Evolutionary conservation across 176 grass and related monocot genomes (phyloP).

Genomic region (Hordeum marinum): DNA sequence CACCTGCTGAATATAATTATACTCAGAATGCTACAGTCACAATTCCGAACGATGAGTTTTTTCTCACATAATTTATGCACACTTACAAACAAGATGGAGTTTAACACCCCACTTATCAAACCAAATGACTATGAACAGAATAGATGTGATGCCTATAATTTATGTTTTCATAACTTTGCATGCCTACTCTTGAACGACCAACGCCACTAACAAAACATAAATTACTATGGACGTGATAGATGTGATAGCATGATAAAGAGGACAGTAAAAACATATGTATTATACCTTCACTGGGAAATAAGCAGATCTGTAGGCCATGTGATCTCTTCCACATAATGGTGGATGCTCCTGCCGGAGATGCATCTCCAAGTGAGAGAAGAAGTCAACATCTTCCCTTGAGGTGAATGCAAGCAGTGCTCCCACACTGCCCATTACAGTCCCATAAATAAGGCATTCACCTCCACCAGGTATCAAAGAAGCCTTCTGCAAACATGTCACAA

Average conservation of each 20-base stretch:
- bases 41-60: not conserved
- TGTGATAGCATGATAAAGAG: not conserved
- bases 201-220: not conserved
- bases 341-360: constrained; percentile 98
- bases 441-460: constrained; percentile 92
- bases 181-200: not conserved
- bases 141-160: too few relatives aligned
- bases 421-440: constrained; percentile 92
- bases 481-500: constrained; percentile 95
- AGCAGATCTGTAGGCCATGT: constrained; percentile 92
- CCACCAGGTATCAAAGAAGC: constrained; percentile 91
- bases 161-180: not conserved
- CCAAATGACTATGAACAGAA: not conserved
- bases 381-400: constrained; percentile 96
- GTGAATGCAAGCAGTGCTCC: constrained; percentile 94
- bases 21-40: not conserved
- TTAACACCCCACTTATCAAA: not conserved
- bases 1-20: not conserved
- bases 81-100: not conserved
- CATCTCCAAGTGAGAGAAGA: constrained; percentile 99
- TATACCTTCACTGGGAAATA: constrained; percentile 99
- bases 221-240: not conserved
- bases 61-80: not conserved
- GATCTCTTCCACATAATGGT: constrained; percentile 95
- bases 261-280: not conserved